These are phyloP conservation scores for Plenodomus biglobosus DNA, from an alignment of 2,329 filamentous ascomycete genomes.

Conservation along the genomic window DNA sequence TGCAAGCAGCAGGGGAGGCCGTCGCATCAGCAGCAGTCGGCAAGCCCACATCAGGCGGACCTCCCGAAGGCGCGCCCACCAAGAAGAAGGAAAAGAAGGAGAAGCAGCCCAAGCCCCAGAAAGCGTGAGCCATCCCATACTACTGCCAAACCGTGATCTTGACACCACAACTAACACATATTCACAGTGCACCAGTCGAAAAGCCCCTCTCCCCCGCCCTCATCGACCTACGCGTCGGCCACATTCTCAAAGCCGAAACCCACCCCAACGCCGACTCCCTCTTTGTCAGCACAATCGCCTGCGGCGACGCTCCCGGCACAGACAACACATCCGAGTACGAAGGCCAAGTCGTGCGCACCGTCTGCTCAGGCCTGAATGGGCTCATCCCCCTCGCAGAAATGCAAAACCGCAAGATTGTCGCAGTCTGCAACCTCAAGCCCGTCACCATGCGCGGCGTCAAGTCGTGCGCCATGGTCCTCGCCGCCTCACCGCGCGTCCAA, in stretches of 20 bases:
- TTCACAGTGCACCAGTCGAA: conserved; percentile 57
- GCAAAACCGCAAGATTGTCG: conserved; percentile 93
- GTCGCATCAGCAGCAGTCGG: conserved; percentile 50
- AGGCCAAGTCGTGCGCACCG: conserved; percentile 87
- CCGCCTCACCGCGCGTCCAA: conserved; percentile 79
- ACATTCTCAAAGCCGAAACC: conserved; percentile 93
- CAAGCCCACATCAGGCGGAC: conserved; percentile 38
- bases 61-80: conserved; percentile 47
- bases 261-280: conserved; percentile 97
- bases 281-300: conserved; percentile 92
- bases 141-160: background rate
- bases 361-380: conserved; percentile 95
- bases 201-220: conserved; percentile 79
- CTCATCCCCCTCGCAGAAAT: conserved; percentile 91
- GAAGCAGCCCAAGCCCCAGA: conserved; percentile 75
- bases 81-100: conserved; percentile 85
- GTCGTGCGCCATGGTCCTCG: conserved; percentile 86
- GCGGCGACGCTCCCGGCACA: conserved; percentile 80
- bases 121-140: conserved; percentile 37
- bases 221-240: conserved; percentile 93
- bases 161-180: conserved; percentile 28
- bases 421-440: conserved; percentile 97
- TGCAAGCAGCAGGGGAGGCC: conserved; percentile 56
- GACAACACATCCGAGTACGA: conserved; percentile 92
- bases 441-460: conserved; percentile 97